phyloP scores from a whole-genome alignment of 371 early-diverging fungal species.

The Lichtheimia ramosa region DNA sequence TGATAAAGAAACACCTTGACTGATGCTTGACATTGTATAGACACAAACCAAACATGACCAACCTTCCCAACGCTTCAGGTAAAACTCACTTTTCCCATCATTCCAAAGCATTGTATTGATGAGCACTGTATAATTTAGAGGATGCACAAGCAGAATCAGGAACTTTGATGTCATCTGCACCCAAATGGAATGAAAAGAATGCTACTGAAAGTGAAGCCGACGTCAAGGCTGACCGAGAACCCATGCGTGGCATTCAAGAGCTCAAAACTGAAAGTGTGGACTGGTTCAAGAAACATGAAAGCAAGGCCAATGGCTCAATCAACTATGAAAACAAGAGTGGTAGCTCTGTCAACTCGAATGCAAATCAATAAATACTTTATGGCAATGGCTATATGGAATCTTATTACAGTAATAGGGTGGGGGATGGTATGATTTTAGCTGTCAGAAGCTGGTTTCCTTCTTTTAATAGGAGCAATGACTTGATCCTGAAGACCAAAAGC shows the following conservation, averaged over 20 bases:
- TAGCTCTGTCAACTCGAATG: too few relatives aligned
- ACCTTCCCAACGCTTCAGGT: neutral
- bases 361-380: too few relatives aligned
- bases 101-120: too few relatives aligned
- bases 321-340: too few relatives aligned
- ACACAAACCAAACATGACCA: slow-evolving; percentile 4
- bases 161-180: slow-evolving; percentile 18
- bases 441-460: too few relatives aligned
- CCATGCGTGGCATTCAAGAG: slow-evolving; percentile 10
- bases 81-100: too few relatives aligned
- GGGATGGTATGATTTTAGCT: too few relatives aligned
- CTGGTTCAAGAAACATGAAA: slow-evolving; percentile 16
- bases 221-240: slow-evolving; percentile 21
- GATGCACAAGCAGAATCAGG: too few relatives aligned
- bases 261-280: slow-evolving; percentile 6
- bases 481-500: slow-evolving; percentile 7
- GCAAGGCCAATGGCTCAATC: slow-evolving; percentile 2
- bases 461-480: neutral
- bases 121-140: too few relatives aligned
- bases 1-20: neutral
- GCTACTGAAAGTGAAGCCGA: slow-evolving; percentile 22
- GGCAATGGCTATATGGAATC: too few relatives aligned
- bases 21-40: neutral
- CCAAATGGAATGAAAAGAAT: slow-evolving; percentile 18
- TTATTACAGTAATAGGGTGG: too few relatives aligned